Conservation (phyloP, 257 asterid species). For the Rubia yunnanensis region DNA sequence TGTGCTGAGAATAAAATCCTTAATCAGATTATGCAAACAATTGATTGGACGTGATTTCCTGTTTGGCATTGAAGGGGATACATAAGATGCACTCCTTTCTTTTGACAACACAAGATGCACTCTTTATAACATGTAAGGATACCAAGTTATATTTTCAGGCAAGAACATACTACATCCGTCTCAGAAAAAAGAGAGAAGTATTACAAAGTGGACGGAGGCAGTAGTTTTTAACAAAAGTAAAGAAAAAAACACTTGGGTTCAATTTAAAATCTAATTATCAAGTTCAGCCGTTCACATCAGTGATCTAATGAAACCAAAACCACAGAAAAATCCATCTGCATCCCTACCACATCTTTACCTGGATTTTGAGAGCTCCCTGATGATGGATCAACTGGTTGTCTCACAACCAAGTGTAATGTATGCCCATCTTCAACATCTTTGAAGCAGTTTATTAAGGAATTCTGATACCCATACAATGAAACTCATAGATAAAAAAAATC, state of each 20-base stretch:
- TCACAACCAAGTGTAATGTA: conserved; percentile 85
- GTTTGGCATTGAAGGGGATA: too few species aligned
- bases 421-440: conserved; percentile 98
- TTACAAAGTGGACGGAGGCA: background rate
- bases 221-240: background rate
- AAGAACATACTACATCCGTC: background rate
- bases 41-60: background rate
- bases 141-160: background rate
- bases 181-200: background rate
- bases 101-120: background rate
- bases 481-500: background rate
- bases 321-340: too few species aligned
- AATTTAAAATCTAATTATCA: background rate
- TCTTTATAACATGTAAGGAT: background rate
- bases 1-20: background rate
- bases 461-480: background rate
- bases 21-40: background rate
- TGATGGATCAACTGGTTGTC: conserved; percentile 56
- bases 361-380: conserved; percentile 43
- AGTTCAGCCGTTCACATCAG: background rate
- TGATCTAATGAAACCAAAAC: background rate
- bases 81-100: too few species aligned
- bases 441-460: conserved; percentile 46
- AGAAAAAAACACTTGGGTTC: background rate
- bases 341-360: conserved; percentile 42